Base-by-base conservation (phyloP, 176 grass and related monocot species). In the Carex kokanica region DNA sequence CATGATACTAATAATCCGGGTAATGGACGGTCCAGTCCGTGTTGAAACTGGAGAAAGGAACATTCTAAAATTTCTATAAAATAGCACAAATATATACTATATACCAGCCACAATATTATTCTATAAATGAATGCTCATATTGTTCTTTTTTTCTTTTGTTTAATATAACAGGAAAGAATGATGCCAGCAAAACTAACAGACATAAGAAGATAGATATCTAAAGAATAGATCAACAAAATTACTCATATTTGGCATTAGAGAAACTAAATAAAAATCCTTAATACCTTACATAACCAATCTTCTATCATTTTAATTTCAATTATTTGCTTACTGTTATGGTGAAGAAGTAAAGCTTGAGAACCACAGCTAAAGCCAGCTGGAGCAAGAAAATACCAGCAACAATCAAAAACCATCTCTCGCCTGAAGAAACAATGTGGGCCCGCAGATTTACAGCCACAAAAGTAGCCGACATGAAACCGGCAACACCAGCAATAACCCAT, bases 311-410 rank as follows among this genome's bases (percentile, higher is more conserved):
- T 54, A n/a, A n/a, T 56, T 78, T 31, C 36, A 25, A 47, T 60
- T 3, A 32, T 34, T 23, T 23, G 43, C 59, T 82, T 85, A 99
- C 97, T 77, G 97, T 99, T 60, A 99, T 92, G 2, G 97, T 99
- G 80, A 99, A 99, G 75, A 99, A 91, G 89, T 96, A 99, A 56
- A 99, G 91, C 89, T 99, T 99, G 84, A 99, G 83, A 72, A 99
- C 85, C 67, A 96, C 89, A 25, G 97, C 93, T 21, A 99, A 85
- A 38, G 86, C 97, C 85, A 99, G 57, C 78, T 99, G 97, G 83
- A 99, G 86, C 78, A 99, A 85, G 86, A 99, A 99, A 89, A 99
- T 99, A 45, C 89, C 93, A 13, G 93, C 97, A 20, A 96, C 93
- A 18, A 96, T 99, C 57, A 99, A 55, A 78, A 96, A 89, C 97